A percentile compares a stretch with the other conserved stretches of the same genome.
These are phyloP conservation scores for Kondoa malvinella DNA, from an alignment of 768 basidiomycete genomes.

Conservation along the genomic window DNA sequence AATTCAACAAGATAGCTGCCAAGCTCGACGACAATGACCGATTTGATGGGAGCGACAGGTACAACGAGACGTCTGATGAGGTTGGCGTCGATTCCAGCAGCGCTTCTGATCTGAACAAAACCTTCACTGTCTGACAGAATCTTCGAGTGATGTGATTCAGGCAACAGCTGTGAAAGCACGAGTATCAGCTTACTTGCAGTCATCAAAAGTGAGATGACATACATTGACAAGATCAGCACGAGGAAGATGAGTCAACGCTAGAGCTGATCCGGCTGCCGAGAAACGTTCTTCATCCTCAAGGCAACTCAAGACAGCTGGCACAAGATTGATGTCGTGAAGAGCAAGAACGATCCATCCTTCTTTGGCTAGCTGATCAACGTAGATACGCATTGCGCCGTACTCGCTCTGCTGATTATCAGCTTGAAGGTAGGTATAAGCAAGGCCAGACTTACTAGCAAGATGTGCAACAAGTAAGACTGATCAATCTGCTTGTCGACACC, in stretches of 20 bases:
- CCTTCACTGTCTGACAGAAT: neutral
- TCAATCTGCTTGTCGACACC: neutral
- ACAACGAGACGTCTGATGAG: neutral
- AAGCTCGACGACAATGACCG: neutral
- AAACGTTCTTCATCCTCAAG: neutral
- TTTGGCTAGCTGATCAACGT: neutral
- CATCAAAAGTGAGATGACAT: neutral
- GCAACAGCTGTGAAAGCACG: neutral
- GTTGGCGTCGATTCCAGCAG: neutral
- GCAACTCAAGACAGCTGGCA: neutral
- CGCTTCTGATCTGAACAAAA: neutral
- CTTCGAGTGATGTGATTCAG: neutral
- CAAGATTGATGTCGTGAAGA: neutral
- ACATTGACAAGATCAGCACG: neutral
- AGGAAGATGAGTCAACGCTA: neutral
- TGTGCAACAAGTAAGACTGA: neutral
- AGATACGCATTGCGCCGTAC: neutral
- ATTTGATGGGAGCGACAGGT: neutral
- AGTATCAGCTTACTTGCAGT: neutral
- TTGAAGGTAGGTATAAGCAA: neutral
- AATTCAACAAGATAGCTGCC: neutral
- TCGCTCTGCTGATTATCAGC: neutral
- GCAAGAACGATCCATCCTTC: neutral
- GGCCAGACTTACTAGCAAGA: neutral
- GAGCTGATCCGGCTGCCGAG: neutral